phyloP scores from a whole-genome alignment of 768 basidiomycete species.

The Sporobolomyces phaffii region DNA sequence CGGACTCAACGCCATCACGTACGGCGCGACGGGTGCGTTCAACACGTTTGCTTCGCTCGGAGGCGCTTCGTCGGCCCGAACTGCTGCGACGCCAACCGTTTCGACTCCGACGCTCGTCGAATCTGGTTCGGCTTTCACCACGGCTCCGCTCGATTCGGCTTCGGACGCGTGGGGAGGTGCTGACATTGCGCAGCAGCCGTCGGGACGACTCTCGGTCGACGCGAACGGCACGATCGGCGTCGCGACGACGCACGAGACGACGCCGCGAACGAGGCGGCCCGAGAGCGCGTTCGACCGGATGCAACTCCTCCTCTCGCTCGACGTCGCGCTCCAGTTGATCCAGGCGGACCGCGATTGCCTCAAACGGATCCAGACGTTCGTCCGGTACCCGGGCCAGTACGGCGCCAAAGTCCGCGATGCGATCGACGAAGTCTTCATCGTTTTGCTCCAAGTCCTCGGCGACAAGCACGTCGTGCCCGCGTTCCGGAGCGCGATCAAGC shows the following conservation, averaged over 20 bases:
- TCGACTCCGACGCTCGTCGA: slow-evolving; percentile 5
- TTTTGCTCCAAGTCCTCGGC: slow-evolving; percentile 69
- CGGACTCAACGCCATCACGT: slow-evolving; percentile 54
- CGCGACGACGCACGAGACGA: neutral
- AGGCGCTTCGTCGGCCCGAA: too few relatives aligned
- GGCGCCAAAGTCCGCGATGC: slow-evolving; percentile 84
- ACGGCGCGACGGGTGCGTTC: slow-evolving; percentile 48
- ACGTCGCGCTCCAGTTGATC: slow-evolving; percentile 82
- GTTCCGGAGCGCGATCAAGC: slow-evolving; percentile 75
- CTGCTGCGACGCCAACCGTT: neutral
- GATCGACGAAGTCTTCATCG: slow-evolving; percentile 85
- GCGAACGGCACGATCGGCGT: slow-evolving; percentile 5
- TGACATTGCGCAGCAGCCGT: too few relatives aligned
- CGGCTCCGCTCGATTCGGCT: slow-evolving; percentile 18
- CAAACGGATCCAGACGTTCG: slow-evolving; percentile 87
- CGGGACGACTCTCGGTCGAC: slow-evolving; percentile 17
- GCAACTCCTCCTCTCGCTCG: slow-evolving; percentile 84
- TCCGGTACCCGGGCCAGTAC: slow-evolving; percentile 75
- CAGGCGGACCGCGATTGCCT: slow-evolving; percentile 85
- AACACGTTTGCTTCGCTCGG: slow-evolving; percentile 40
- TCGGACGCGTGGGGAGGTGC: slow-evolving; percentile 16
- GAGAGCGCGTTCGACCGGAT: slow-evolving; percentile 46
- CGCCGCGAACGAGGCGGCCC: neutral
- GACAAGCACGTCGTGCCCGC: slow-evolving; percentile 74
- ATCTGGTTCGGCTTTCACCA: neutral